Conservation (phyloP, 176 grass and related monocot genomes). For the Calamus simplicifolius region DNA sequence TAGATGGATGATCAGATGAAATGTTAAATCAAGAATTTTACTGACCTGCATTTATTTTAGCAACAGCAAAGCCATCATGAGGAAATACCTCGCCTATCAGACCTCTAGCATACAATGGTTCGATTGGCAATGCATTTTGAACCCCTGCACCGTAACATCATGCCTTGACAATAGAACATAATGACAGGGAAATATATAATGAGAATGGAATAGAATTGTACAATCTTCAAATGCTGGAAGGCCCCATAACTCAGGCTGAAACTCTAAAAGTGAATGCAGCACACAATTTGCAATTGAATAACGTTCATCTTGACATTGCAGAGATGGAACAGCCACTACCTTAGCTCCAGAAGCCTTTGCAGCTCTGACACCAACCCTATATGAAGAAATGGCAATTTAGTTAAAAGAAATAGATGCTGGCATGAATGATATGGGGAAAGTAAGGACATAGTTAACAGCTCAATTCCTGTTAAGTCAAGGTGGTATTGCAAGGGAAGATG, state of each 20-base stretch:
- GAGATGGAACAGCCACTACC: conserved; percentile 84
- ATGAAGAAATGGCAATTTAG: too few relatives aligned
- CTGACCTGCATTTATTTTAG: conserved; percentile 39
- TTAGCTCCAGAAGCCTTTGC: conserved; percentile 76
- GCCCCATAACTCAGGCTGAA: conserved; percentile 67
- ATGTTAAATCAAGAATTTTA: background rate
- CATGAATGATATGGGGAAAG: too few relatives aligned
- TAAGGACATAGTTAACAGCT: too few relatives aligned
- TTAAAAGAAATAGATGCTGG: too few relatives aligned
- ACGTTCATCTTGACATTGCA: conserved; percentile 47
- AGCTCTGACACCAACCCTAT: conserved; percentile 67
- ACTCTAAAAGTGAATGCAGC: conserved; percentile 80
- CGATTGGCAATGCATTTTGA: conserved; percentile 49
- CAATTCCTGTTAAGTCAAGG: too few relatives aligned
- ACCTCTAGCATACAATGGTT: conserved; percentile 39
- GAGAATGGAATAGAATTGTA: conserved; percentile 33
- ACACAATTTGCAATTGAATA: conserved; percentile 58
- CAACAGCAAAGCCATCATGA: conserved; percentile 18
- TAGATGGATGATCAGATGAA: background rate
- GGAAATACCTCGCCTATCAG: conserved; percentile 21
- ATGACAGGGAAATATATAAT: conserved; percentile 5
- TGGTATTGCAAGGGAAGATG: too few relatives aligned
- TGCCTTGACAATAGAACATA: background rate
- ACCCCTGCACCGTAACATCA: conserved; percentile 38
- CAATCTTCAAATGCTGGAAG: conserved; percentile 79